phyloP scores from a whole-genome alignment of 1,139 yeast species.

The Debaryomyces coudertii region DNA sequence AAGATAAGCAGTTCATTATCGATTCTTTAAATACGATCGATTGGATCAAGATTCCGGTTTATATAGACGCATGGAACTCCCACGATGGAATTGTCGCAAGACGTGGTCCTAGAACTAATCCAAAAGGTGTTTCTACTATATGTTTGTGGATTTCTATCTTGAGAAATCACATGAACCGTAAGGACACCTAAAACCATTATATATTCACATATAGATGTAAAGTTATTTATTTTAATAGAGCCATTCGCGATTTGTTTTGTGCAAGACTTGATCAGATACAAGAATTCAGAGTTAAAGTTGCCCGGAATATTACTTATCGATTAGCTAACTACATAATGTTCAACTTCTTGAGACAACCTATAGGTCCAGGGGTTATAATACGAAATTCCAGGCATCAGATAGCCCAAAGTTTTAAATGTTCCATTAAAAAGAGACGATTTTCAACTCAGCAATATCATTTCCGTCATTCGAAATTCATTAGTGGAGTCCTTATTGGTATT shows the following conservation, averaged over 20 bases:
- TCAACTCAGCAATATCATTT: slow-evolving; percentile 1
- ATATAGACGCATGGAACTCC: slow-evolving; percentile 66
- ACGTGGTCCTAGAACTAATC: slow-evolving; percentile 57
- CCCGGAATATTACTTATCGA: background rate
- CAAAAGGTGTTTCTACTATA: slow-evolving; percentile 57
- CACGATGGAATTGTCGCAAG: slow-evolving; percentile 76
- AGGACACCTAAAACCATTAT: slow-evolving; percentile 1
- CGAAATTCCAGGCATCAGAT: slow-evolving; percentile 1
- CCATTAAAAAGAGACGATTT: background rate
- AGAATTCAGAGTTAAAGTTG: background rate
- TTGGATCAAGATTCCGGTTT: slow-evolving; percentile 72
- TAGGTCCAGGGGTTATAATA: background rate
- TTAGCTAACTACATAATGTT: slow-evolving; percentile 1
- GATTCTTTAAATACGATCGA: slow-evolving; percentile 53
- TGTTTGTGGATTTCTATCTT: slow-evolving; percentile 55
- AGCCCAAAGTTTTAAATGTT: background rate
- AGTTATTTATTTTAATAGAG: slow-evolving; percentile 5
- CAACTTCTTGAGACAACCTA: background rate
- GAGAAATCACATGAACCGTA: slow-evolving; percentile 33
- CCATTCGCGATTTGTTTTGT: background rate
- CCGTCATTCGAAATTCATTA: background rate
- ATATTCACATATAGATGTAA: slow-evolving; percentile 4
- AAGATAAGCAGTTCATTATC: slow-evolving; percentile 45
- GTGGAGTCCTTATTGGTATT: slow-evolving; percentile 5
- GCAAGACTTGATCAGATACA: background rate